Evolutionary conservation across 495 filamentous ascomycete species (phyloP).

Genomic region (Pyronema domesticum): DNA sequence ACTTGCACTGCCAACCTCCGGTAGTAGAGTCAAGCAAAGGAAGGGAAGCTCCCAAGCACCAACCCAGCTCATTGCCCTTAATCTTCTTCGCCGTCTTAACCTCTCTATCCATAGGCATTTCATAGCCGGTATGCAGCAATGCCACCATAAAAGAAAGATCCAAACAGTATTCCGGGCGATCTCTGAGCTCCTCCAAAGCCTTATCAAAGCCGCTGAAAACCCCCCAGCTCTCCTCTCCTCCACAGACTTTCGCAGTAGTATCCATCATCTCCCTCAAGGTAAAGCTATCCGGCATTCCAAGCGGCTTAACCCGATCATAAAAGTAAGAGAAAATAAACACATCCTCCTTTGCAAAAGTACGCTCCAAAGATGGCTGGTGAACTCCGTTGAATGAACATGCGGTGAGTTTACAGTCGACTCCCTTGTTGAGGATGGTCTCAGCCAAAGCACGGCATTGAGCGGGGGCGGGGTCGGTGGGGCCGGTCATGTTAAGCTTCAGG

Average conservation of each 20-base stretch:
- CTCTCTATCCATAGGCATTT: slow-evolving; percentile 90
- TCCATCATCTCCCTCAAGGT: slow-evolving; percentile 73
- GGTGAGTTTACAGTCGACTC: slow-evolving; percentile 56
- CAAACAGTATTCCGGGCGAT: slow-evolving; percentile 74
- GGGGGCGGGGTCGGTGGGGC: slow-evolving; percentile 54
- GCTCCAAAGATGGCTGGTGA: slow-evolving; percentile 78
- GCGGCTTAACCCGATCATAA: slow-evolving; percentile 73
- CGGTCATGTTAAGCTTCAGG: slow-evolving; percentile 66
- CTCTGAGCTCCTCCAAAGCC: slow-evolving; percentile 56
- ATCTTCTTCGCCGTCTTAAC: slow-evolving; percentile 98
- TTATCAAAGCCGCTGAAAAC: slow-evolving; percentile 54
- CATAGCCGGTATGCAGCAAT: slow-evolving; percentile 85
- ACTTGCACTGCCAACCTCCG: slow-evolving; percentile 53
- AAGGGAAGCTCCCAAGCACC: slow-evolving; percentile 88
- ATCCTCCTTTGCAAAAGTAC: slow-evolving; percentile 84
- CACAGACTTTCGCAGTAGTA: slow-evolving; percentile 67
- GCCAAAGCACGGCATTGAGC: slow-evolving; percentile 78
- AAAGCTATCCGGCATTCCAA: slow-evolving; percentile 93
- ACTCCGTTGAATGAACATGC: slow-evolving; percentile 97
- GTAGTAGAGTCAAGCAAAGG: slow-evolving; percentile 54
- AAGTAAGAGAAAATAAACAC: slow-evolving; percentile 96
- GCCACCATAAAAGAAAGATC: slow-evolving; percentile 92
- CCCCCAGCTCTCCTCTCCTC: slow-evolving; percentile 58
- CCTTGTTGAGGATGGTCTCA: slow-evolving; percentile 80
- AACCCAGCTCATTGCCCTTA: slow-evolving; percentile 87